Evolutionary conservation across 2,329 filamentous ascomycete genomes (phyloP), one percentile per base, ranked within the genome.

Genomic region (Xylaria sp.): DNA sequence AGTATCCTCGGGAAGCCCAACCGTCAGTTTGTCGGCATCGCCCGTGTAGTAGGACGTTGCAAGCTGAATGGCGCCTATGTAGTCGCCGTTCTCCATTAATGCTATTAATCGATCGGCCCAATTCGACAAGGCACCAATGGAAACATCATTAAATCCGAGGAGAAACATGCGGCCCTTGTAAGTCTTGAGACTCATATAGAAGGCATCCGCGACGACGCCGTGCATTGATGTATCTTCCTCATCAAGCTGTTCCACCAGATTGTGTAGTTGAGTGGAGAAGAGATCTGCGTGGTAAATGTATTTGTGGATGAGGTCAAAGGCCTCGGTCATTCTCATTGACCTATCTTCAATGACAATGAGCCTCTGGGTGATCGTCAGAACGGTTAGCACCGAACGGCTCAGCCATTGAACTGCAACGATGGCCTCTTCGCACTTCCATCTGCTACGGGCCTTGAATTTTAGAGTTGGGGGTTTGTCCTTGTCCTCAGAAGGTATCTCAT

Each of bases 321-420:
- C 91, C 66, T 99, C 94, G 0, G 94, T 97, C 74, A 96, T 90
- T 54, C 91, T 88, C 80, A 97, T 89, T 20, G 82, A 87, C 54
- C 85, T 84, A 70, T 99, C 94, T 72, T 99, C 95, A 2, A 99
- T 78, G 45, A 99, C 92, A 20, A 99, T 86, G 42, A 99, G 78
- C 56, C 93, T 86, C 70, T 99, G 95, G 18, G 92, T 96, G 60
- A 97, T 93, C 2, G 95, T 99, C 52, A 99, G 77, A 24, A 97
- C 88, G 1, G 90, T 90, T 48, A 99, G 76, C 0, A 99, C 93
- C 2, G 94, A 97, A 58, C 92, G 87, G 66, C 91, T 96, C 19
- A 99, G 79, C 95, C 94, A 99, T 69, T 99, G 94, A 2, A 97
- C 90, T 1, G 92, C 92, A 54, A 96, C 94, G 60, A 99, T 96